phyloP scores from a whole-genome alignment of 164 flowering plant species.

The Aristolochia fimbriata region DNA sequence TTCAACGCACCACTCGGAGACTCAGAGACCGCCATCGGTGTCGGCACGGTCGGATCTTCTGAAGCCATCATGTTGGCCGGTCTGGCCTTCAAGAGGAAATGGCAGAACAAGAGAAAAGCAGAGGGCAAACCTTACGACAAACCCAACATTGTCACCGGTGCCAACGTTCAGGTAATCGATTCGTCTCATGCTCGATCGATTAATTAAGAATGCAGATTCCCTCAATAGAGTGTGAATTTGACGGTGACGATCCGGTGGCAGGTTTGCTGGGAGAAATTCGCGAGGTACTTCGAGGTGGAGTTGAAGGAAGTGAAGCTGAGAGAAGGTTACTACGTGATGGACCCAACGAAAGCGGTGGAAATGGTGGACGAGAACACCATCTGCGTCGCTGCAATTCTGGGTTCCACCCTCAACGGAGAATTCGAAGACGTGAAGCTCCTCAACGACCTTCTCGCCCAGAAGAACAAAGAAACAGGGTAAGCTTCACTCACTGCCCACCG shows the following conservation, averaged over 20 bases:
- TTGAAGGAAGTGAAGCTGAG: conserved; percentile 34
- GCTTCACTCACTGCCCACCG: too few species aligned
- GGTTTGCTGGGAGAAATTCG: conserved; percentile 48
- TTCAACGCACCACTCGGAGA: conserved; percentile 35
- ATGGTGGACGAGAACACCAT: conserved; percentile 44
- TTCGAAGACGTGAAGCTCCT: conserved; percentile 39
- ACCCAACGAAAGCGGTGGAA: conserved; percentile 33
- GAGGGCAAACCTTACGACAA: conserved; percentile 26
- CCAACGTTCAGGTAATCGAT: conserved; percentile 25
- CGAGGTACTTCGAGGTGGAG: conserved; percentile 37
- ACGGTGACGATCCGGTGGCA: conserved; percentile 1
- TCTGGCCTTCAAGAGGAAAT: conserved; percentile 33
- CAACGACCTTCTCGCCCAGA: conserved; percentile 26
- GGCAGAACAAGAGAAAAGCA: conserved; percentile 36
- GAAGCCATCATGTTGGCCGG: conserved; percentile 44
- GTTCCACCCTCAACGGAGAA: conserved; percentile 40
- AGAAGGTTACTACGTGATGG: conserved; percentile 39
- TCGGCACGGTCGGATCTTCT: conserved; percentile 40
- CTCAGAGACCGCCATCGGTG: conserved; percentile 27
- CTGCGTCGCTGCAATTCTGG: conserved; percentile 38
- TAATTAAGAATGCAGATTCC: too few species aligned
- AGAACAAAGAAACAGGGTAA: conserved; percentile 39
- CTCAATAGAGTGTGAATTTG: not conserved
- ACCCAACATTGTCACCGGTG: conserved; percentile 43
- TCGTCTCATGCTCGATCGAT: too few species aligned